Evolutionary conservation across 768 basidiomycete species (phyloP).

Genomic region (Holtermanniella nyarrowii): DNA sequence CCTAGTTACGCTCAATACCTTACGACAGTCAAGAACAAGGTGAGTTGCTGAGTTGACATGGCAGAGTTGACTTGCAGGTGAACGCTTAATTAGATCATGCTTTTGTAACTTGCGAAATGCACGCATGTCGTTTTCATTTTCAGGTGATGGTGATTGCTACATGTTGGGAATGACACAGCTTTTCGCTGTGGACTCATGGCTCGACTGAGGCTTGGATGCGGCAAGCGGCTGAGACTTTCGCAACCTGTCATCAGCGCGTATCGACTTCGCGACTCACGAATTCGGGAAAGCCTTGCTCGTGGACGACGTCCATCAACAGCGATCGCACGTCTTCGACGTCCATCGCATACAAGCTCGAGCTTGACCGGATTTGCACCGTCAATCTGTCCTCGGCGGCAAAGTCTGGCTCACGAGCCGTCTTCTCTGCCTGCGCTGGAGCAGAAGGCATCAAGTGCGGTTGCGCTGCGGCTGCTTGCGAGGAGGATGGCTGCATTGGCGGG

Average conservation of each 20-base stretch:
- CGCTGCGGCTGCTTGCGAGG: background rate
- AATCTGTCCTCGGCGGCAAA: too few species aligned
- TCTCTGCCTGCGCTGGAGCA: too few species aligned
- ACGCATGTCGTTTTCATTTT: background rate
- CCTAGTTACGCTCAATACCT: conserved; percentile 96
- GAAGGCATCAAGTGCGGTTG: too few species aligned
- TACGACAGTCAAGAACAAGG: conserved; percentile 81
- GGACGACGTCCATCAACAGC: background rate
- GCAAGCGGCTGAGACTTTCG: too few species aligned
- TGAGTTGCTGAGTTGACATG: too few species aligned
- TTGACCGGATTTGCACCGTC: too few species aligned
- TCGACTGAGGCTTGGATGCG: too few species aligned
- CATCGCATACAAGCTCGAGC: background rate
- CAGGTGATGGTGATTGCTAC: too few species aligned
- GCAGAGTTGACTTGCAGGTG: background rate
- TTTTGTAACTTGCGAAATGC: background rate
- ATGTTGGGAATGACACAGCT: too few species aligned
- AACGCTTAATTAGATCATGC: background rate
- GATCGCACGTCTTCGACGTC: background rate
- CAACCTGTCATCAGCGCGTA: background rate
- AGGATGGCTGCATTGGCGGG: background rate
- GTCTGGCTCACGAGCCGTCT: too few species aligned
- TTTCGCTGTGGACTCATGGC: too few species aligned
- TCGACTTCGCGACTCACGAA: background rate
- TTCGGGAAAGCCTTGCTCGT: background rate